These are phyloP conservation scores for Rheum nobile DNA, from an alignment of 148 eudicot species.

Conservation along the genomic window DNA sequence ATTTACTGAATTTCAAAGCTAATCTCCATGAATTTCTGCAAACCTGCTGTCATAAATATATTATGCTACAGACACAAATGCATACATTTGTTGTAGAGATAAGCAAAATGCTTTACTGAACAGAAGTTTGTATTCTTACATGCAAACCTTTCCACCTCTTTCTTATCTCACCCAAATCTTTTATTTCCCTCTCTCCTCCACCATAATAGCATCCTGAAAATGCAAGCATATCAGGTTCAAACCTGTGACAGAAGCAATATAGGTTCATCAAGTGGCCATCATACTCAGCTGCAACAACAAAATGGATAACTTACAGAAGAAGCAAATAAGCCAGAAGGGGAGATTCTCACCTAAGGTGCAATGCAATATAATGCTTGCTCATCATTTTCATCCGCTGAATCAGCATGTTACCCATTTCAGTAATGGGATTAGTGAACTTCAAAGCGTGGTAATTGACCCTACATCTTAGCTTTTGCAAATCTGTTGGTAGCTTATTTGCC, in stretches of 20 bases:
- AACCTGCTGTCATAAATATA: neutral
- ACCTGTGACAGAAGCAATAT: slow-evolving; percentile 41
- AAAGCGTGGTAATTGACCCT: slow-evolving; percentile 89
- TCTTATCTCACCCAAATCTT: slow-evolving; percentile 70
- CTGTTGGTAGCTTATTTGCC: slow-evolving; percentile 70
- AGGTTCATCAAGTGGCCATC: neutral
- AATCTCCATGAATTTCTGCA: neutral
- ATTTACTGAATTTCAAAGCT: neutral
- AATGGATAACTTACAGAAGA: neutral
- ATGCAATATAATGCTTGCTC: slow-evolving; percentile 80
- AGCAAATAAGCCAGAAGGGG: slow-evolving; percentile 2
- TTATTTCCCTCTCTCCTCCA: slow-evolving; percentile 86
- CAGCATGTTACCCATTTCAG: slow-evolving; percentile 61
- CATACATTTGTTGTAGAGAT: neutral
- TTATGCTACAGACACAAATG: neutral
- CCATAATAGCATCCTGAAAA: slow-evolving; percentile 99
- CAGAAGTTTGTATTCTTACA: slow-evolving; percentile 33
- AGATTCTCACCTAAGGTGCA: slow-evolving; percentile 64
- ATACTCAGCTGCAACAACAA: neutral
- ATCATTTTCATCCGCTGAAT: slow-evolving; percentile 61
- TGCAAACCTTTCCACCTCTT: slow-evolving; percentile 96
- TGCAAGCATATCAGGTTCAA: slow-evolving; percentile 99
- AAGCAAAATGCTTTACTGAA: neutral
- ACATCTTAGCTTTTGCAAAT: slow-evolving; percentile 93
- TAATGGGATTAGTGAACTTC: slow-evolving; percentile 65